phyloP scores from a whole-genome alignment of 2,329 filamentous ascomycete genomes.

The Colletotrichum scovillei region DNA sequence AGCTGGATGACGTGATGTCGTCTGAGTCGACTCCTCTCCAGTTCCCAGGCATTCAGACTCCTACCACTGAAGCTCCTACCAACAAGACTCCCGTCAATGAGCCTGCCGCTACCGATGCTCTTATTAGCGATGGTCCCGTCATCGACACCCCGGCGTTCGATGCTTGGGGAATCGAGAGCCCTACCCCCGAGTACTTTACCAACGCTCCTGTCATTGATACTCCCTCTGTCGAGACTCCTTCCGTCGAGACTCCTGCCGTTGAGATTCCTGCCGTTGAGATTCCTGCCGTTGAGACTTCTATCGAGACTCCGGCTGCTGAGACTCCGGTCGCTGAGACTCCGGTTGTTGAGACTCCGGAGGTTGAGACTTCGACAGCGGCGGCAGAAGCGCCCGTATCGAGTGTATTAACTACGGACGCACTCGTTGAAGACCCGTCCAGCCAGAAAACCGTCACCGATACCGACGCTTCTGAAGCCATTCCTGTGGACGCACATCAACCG shows the following conservation, averaged over 20 bases:
- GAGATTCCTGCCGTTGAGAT: slow-evolving; percentile 1
- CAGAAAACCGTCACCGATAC: background rate
- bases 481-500: slow-evolving; percentile 3
- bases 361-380: background rate
- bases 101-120: background rate
- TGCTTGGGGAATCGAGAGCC: background rate
- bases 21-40: slow-evolving; percentile 16
- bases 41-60: background rate
- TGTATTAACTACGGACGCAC: background rate
- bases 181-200: background rate
- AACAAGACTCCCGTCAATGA: background rate
- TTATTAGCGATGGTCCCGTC: background rate
- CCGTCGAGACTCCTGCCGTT: background rate
- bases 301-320: background rate
- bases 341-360: background rate
- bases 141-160: background rate
- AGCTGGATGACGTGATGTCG: slow-evolving; percentile 6
- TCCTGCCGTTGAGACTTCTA: slow-evolving; percentile 1
- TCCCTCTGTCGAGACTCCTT: background rate
- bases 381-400: background rate
- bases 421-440: background rate
- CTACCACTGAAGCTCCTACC: background rate
- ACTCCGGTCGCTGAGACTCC: slow-evolving; percentile 3
- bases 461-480: background rate
- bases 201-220: background rate